Base-by-base conservation (phyloP, 257 asterid genomes). In the Prunella vulgaris region DNA sequence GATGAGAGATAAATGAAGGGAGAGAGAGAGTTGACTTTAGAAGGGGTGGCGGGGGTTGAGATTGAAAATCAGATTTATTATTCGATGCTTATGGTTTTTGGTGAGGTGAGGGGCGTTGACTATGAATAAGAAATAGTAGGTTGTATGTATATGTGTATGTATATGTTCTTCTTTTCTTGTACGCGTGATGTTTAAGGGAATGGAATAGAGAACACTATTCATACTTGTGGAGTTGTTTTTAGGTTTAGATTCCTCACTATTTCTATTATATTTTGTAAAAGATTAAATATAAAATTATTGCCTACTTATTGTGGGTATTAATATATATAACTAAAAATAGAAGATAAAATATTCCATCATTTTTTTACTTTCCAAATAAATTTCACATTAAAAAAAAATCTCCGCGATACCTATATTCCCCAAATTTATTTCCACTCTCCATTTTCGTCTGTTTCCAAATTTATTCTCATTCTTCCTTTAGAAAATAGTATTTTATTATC, bases 11-110 rank as follows among this genome's bases (percentile, higher is more conserved):
- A 73, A 76, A 73, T 64, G 78, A 76, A n/a, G n/a, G 40, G 62
- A 56, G 79, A 46, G 73, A 54, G 65, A 62, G 78, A 76, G 96
- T 88, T 88, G 93, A 88, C 96, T 84, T 79, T 81, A 20, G 63
- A 30, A 15, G 77, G 60, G 64, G 40, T 24, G 64, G 48, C 66
- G 15, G 58, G 60, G 49, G 62, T 44, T 66, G 77, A 74, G 74
- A 70, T 70, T 64, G 66, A 58, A 66, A 69, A 46, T 32, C 1
- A 15, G 77, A 61, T 70, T 52, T 74, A 61, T 67, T 60, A 68
- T 25, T 72, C 64, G 59, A 78, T 75, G 74, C 83, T 60, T 78
- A 59, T 53, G 77, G 42, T 38, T 65, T 69, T 70, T 77, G 82
- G 87, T 79, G 78, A 71, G 73, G 68, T 68, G 52, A 15, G 68